phyloP scores from a whole-genome alignment of 2,329 filamentous ascomycete genomes.

The Byssothecium circinans region DNA sequence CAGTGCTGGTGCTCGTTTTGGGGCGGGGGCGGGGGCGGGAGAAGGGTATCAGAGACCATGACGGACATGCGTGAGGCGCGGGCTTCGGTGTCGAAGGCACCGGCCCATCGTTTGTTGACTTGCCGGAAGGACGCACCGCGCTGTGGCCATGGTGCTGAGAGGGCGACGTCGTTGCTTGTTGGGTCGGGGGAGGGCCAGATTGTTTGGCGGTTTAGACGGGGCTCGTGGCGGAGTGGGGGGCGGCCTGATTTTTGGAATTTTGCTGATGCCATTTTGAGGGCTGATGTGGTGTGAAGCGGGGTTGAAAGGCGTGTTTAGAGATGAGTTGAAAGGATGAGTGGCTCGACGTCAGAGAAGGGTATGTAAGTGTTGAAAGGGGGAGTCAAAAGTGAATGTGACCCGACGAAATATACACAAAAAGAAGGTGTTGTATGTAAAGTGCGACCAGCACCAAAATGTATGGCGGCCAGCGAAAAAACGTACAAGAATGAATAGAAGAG shows the following conservation, averaged over 20 bases:
- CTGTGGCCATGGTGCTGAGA: slow-evolving; percentile 10
- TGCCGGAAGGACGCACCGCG: slow-evolving; percentile 4
- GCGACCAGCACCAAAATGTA: too few species aligned
- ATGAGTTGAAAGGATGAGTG: too few species aligned
- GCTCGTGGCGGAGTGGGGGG: background rate
- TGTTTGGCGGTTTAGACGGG: slow-evolving; percentile 4
- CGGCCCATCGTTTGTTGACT: slow-evolving; percentile 12
- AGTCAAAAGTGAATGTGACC: too few species aligned
- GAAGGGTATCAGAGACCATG: slow-evolving; percentile 18
- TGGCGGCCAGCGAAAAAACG: too few species aligned
- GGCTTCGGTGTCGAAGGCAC: slow-evolving; percentile 22
- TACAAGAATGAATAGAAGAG: too few species aligned
- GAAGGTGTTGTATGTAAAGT: too few species aligned
- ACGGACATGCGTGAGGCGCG: slow-evolving; percentile 22
- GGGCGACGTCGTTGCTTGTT: slow-evolving; percentile 3
- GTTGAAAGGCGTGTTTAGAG: too few species aligned
- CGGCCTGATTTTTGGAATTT: background rate
- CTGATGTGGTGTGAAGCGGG: background rate
- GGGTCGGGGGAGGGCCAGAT: slow-evolving; percentile 5
- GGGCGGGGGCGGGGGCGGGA: slow-evolving; percentile 10
- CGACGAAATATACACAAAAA: too few species aligned
- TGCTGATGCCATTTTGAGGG: background rate
- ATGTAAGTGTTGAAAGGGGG: too few species aligned
- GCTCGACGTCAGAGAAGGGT: too few species aligned
- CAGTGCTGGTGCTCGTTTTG: slow-evolving; percentile 15